A percentile compares a stretch with the other conserved stretches of the same genome.
Conservation (phyloP, 805 yeast species). For the Cyberlindnera mrakii region DNA sequence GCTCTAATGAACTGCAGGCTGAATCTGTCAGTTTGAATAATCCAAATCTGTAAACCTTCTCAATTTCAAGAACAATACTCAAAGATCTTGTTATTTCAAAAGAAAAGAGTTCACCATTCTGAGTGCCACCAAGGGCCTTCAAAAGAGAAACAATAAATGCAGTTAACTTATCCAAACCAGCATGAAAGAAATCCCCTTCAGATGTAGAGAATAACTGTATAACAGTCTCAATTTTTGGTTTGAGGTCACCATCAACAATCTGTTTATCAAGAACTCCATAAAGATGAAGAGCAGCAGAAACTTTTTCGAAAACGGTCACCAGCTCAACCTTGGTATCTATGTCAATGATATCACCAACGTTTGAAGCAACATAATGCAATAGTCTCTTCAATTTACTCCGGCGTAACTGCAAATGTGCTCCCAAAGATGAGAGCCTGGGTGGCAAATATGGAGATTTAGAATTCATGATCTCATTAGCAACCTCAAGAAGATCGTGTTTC, state of each 20-base stretch:
- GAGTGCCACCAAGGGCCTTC: slow-evolving; percentile 8
- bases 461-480: slow-evolving; percentile 50
- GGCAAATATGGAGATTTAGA: slow-evolving; percentile 56
- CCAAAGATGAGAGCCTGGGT: slow-evolving; percentile 42
- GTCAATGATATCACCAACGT: slow-evolving; percentile 35
- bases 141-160: slow-evolving; percentile 21
- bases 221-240: neutral
- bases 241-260: neutral
- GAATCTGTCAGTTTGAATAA: slow-evolving; percentile 27
- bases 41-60: slow-evolving; percentile 29
- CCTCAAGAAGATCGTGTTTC: slow-evolving; percentile 43
- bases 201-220: neutral
- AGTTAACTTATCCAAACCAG: slow-evolving; percentile 23
- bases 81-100: slow-evolving; percentile 24
- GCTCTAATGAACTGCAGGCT: slow-evolving; percentile 25
- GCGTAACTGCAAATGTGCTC: slow-evolving; percentile 47
- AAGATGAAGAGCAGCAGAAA: slow-evolving; percentile 35
- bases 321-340: slow-evolving; percentile 32
- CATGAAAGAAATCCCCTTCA: slow-evolving; percentile 20
- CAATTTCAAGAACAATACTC: slow-evolving; percentile 33
- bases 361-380: slow-evolving; percentile 37
- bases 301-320: slow-evolving; percentile 35
- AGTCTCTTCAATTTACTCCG: slow-evolving; percentile 37
- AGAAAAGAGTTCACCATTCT: slow-evolving; percentile 15
- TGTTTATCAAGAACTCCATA: slow-evolving; percentile 7